These are phyloP conservation scores for Blastosporella zonata DNA, from an alignment of 1,284 basidiomycete species.

Conservation along the genomic window DNA sequence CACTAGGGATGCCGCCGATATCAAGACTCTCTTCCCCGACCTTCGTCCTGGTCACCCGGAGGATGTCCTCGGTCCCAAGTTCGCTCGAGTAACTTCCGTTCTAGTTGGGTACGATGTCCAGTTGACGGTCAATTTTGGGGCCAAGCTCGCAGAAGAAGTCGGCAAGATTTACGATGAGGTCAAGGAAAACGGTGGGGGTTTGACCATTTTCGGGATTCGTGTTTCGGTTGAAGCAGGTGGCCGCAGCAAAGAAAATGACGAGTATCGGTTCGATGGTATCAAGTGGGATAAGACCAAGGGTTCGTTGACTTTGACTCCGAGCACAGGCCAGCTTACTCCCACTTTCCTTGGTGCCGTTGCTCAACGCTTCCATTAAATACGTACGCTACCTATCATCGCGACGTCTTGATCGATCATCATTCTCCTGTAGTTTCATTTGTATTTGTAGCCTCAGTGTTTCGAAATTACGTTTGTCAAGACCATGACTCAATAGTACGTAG, in stretches of 20 bases:
- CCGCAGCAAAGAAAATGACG: not conserved
- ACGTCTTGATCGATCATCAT: too few species aligned
- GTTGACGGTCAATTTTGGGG: not conserved
- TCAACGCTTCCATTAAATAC: conserved; percentile 1
- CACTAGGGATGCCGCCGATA: not conserved
- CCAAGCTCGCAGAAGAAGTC: not conserved
- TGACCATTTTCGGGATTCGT: conserved; percentile 1
- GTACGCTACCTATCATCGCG: not conserved
- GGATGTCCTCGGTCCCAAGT: not conserved
- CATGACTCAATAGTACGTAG: too few species aligned
- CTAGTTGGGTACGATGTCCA: conserved; percentile 1
- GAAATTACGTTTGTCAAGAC: too few species aligned
- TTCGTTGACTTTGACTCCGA: not conserved
- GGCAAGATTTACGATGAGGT: not conserved
- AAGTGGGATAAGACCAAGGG: conserved; percentile 1
- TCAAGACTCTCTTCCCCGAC: not conserved
- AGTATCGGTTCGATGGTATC: not conserved
- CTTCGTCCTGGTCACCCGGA: not conserved
- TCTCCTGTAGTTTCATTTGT: too few species aligned
- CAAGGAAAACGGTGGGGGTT: not conserved
- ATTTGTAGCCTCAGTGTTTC: too few species aligned
- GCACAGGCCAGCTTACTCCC: conserved; percentile 1
- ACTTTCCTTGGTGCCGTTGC: conserved; percentile 1
- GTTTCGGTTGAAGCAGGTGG: not conserved
- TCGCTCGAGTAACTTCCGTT: not conserved